phyloP scores from a whole-genome alignment of 163 green algal species.

The Prototheca cutis region DNA sequence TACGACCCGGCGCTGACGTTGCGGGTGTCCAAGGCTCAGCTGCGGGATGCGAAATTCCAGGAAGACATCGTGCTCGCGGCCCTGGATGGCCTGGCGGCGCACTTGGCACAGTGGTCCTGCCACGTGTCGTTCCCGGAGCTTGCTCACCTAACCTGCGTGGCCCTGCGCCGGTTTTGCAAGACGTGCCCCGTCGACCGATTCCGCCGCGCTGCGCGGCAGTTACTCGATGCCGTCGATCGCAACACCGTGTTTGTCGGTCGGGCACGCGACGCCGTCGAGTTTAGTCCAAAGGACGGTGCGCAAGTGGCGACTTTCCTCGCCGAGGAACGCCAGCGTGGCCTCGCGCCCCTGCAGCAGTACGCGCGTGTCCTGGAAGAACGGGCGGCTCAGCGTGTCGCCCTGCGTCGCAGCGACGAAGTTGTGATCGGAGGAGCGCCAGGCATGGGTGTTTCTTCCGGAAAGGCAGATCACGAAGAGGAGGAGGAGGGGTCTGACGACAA shows the following conservation, averaged over 20 bases:
- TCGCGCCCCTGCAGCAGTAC: constrained; percentile 44
- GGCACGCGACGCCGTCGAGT: constrained; percentile 56
- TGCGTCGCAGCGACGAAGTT: constrained; percentile 20
- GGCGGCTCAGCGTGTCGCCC: constrained; percentile 19
- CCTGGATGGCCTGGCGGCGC: constrained; percentile 63
- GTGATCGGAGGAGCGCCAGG: constrained; percentile 1
- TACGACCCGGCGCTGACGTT: constrained; percentile 41
- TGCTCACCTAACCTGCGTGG: constrained; percentile 43
- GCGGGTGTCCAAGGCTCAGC: constrained; percentile 34
- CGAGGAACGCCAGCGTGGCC: constrained; percentile 13
- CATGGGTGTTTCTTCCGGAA: too few species aligned
- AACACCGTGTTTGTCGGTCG: constrained; percentile 55
- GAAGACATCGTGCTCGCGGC: constrained; percentile 64
- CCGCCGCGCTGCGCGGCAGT: constrained; percentile 26
- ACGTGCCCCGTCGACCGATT: constrained; percentile 38
- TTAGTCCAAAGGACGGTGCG: constrained; percentile 69
- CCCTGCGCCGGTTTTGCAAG: constrained; percentile 71
- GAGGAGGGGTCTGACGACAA: constrained; percentile 10
- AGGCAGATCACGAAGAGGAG: too few species aligned
- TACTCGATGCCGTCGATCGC: constrained; percentile 51
- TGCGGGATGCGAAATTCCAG: constrained; percentile 59
- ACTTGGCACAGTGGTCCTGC: constrained; percentile 67
- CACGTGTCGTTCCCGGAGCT: constrained; percentile 82
- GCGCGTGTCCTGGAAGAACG: constrained; percentile 23
- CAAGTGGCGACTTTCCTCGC: constrained; percentile 52